Evolutionary conservation across 495 filamentous ascomycete genomes (phyloP), one percentile per base, ranked within the genome.

Genomic region (Penicillium silybi): DNA sequence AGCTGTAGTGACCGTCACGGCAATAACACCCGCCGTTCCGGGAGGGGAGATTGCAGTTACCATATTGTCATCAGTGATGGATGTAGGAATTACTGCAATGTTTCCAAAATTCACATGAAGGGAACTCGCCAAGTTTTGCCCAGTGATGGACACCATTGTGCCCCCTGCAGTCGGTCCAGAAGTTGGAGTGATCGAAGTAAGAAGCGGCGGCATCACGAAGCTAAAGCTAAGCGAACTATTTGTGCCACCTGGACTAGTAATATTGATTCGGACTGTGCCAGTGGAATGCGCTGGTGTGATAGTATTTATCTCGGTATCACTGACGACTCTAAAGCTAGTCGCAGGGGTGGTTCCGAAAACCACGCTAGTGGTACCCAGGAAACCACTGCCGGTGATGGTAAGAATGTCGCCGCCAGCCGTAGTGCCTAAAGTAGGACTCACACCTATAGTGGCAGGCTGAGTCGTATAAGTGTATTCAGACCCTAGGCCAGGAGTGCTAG

Each of bases 251-350:
- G 47, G 22, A 17, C 37, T 41, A 15, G 47, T 50, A 23, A 50
- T 50, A 20, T 26, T 50, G 47, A 50, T n/a, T 19, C 37, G 47
- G 20, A 50, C 47, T 34, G 47, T 42, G 19, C 47, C 22, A 17
- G 41, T 25, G 20, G 22, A 8, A 17, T 50, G 47, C 5, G 37
- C 8, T 1, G 47, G 47, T 5, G 47, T 20, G 1, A 29, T 16
- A 19, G 26, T 37, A 17, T 40, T 25, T 0, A 50, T 23, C 2
- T 41, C n/a, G 0, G 47, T 43, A 23, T 50, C 47, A 34, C 19
- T 37, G 13, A 29, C 22, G 16, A 50, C 47, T 9, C 37, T 50
- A 29, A 50, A 41, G 18, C 38, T 27, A 19, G 22, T 4, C 17
- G 47, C 23, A 6, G 47, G 47, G 10, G 47, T 42, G 9, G 47